phyloP scores from a whole-genome alignment of 257 asterid genomes.

The Nicotiana noctiflora region DNA sequence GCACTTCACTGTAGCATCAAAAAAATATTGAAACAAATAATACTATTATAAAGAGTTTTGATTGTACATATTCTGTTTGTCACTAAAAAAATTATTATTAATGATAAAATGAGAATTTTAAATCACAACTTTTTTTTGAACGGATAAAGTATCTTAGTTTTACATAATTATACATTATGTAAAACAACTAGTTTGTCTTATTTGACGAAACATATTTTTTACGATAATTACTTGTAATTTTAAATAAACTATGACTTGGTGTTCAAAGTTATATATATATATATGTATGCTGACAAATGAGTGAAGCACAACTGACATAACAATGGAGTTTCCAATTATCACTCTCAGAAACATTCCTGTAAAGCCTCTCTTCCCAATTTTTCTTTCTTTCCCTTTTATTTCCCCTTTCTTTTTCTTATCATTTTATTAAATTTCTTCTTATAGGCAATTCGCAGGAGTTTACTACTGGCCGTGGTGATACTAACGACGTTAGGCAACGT shows the following conservation, averaged over 20 bases:
- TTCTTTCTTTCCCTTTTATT: neutral
- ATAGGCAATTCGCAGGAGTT: conserved; percentile 27
- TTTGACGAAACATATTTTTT: too few relatives aligned
- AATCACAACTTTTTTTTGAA: too few relatives aligned
- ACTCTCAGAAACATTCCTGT: neutral
- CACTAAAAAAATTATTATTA: too few relatives aligned
- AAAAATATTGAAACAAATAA: too few relatives aligned
- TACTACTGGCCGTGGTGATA: conserved; percentile 24
- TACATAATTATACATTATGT: too few relatives aligned
- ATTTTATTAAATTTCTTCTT: conserved; percentile 1
- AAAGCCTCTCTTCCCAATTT: neutral
- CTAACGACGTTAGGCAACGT: conserved; percentile 25
- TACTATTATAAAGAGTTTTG: too few relatives aligned
- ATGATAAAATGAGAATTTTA: too few relatives aligned
- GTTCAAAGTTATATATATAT: neutral
- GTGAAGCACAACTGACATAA: neutral
- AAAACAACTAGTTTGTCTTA: neutral
- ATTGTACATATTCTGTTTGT: too few relatives aligned
- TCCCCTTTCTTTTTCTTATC: neutral
- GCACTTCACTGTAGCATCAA: too few relatives aligned
- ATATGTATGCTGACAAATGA: neutral
- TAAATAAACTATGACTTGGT: too few relatives aligned
- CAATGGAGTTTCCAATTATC: conserved; percentile 1
- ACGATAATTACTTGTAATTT: too few relatives aligned
- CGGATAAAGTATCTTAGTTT: too few relatives aligned